phyloP scores from a whole-genome alignment of 805 yeast species.

The Ogataea henricii region DNA sequence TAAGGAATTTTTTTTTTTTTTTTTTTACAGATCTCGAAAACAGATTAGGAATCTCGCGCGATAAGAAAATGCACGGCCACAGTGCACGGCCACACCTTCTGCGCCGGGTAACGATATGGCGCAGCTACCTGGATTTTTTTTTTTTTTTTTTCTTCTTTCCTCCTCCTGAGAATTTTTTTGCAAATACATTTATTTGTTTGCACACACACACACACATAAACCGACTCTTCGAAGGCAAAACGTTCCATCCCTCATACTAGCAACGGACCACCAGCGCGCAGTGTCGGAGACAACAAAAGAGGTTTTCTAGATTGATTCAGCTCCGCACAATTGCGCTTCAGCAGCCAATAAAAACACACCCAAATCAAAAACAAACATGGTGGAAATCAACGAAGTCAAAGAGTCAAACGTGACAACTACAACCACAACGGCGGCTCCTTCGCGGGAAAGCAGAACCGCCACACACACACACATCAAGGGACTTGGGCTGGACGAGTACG shows the following conservation, averaged over 20 bases:
- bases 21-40: conserved; percentile 1
- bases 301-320: no score
- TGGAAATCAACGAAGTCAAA: conserved; percentile 75
- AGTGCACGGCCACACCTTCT: neutral
- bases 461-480: conserved; percentile 99
- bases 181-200: neutral
- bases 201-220: neutral
- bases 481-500: conserved; percentile 89
- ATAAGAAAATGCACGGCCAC: conserved; percentile 1
- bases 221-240: neutral
- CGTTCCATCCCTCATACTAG: neutral
- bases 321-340: no score
- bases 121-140: neutral
- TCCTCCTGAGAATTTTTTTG: neutral
- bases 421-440: conserved; percentile 16
- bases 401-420: conserved; percentile 37
- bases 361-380: conserved; percentile 58
- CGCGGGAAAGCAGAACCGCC: conserved; percentile 48
- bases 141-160: neutral
- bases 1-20: no score
- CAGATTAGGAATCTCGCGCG: neutral
- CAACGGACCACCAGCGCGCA: neutral
- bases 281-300: neutral
- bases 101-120: neutral
- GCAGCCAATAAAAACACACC: no score